A percentile compares a stretch with the other conserved stretches of the same genome.
phyloP scores from a whole-genome alignment of 2,329 filamentous ascomycete species.

The Cytospora piceae region DNA sequence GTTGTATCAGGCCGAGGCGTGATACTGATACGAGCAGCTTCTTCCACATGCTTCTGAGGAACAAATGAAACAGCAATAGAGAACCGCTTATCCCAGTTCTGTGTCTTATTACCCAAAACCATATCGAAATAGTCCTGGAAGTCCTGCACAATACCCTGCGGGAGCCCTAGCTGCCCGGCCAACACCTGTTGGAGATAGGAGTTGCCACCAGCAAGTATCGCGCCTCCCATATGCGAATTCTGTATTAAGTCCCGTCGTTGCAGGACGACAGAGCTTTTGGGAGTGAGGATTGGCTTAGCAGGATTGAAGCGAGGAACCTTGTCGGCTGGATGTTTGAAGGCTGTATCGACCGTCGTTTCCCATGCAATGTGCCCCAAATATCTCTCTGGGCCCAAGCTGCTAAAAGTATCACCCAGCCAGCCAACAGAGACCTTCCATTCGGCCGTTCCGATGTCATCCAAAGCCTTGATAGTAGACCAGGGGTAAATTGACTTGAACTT shows the following conservation, averaged over 20 bases:
- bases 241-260: neutral
- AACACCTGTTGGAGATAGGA: neutral
- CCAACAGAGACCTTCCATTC: neutral
- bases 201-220: too few relatives aligned
- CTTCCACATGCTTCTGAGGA: neutral
- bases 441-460: neutral
- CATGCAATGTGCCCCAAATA: neutral
- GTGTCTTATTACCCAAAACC: neutral
- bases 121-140: neutral
- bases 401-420: neutral
- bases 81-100: neutral
- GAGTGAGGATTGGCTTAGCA: neutral
- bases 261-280: neutral
- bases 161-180: neutral
- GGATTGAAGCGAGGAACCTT: neutral
- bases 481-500: neutral
- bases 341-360: neutral
- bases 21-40: neutral
- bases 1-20: neutral
- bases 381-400: neutral
- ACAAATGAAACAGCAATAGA: neutral
- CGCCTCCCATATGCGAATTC: neutral
- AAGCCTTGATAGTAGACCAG: neutral
- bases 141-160: neutral
- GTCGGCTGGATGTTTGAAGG: neutral